Percentiles rank a stretch among this genome's conserved stretches.
Conservation (phyloP, 202 grass and related monocot species). For the Panicum hallii region DNA sequence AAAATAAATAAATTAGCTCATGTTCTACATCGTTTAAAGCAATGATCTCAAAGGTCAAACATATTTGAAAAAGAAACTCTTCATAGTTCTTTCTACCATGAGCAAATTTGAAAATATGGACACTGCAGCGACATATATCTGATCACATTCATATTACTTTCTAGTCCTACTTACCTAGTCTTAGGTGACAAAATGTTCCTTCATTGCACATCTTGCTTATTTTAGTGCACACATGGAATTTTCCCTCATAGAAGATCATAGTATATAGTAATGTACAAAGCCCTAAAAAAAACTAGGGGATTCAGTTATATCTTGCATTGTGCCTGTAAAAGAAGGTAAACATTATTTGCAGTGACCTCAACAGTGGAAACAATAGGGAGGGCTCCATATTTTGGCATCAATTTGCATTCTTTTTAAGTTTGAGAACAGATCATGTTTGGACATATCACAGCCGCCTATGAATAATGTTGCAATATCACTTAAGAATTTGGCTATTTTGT, state of each 20-base stretch:
- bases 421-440: too few relatives aligned
- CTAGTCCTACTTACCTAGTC: too few relatives aligned
- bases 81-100: not conserved
- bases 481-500: not conserved
- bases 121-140: not conserved
- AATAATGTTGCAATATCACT: not conserved
- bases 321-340: too few relatives aligned
- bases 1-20: not conserved
- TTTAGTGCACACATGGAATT: not conserved
- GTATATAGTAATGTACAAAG: not conserved
- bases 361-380: too few relatives aligned
- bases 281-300: not conserved
- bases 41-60: not conserved
- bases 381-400: too few relatives aligned
- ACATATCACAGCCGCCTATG: not conserved
- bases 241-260: not conserved
- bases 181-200: not conserved
- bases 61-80: not conserved
- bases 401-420: too few relatives aligned
- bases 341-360: too few relatives aligned
- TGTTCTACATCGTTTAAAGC: not conserved
- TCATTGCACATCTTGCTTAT: not conserved
- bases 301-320: not conserved
- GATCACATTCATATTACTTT: not conserved
- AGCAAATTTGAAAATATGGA: not conserved